These are phyloP conservation scores for Leccinum imitatum DNA, from an alignment of 768 basidiomycete species.

Conservation along the genomic window DNA sequence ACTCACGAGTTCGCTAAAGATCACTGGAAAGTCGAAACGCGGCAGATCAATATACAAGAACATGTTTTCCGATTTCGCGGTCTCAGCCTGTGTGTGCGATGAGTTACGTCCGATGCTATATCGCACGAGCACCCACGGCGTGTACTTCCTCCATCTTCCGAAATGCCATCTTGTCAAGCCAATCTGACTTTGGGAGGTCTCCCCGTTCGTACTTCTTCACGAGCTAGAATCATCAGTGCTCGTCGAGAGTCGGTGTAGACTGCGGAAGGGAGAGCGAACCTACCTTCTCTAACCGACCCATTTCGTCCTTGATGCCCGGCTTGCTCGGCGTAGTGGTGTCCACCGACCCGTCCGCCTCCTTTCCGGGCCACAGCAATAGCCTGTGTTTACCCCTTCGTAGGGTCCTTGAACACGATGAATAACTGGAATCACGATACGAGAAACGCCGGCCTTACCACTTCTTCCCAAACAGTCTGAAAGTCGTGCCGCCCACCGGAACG, in stretches of 20 bases:
- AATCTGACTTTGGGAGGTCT: slow-evolving; percentile 91
- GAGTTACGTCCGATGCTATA: neutral
- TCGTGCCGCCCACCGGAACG: slow-evolving; percentile 86
- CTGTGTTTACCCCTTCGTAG: slow-evolving; percentile 90
- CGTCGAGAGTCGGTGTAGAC: neutral
- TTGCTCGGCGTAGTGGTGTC: slow-evolving; percentile 90
- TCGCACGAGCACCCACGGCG: slow-evolving; percentile 51
- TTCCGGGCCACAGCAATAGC: slow-evolving; percentile 76
- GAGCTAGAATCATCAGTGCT: slow-evolving; percentile 41
- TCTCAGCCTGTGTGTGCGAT: slow-evolving; percentile 63
- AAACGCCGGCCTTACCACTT: slow-evolving; percentile 62
- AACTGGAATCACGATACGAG: neutral
- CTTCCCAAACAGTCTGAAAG: slow-evolving; percentile 88
- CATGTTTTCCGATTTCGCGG: slow-evolving; percentile 89
- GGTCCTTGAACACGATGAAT: slow-evolving; percentile 52
- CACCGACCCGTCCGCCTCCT: slow-evolving; percentile 82
- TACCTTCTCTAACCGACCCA: slow-evolving; percentile 93
- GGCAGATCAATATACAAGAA: slow-evolving; percentile 96
- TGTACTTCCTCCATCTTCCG: slow-evolving; percentile 95
- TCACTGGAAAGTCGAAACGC: slow-evolving; percentile 94
- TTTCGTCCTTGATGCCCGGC: slow-evolving; percentile 77
- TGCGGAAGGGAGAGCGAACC: slow-evolving; percentile 2
- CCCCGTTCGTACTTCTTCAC: slow-evolving; percentile 97
- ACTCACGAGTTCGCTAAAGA: slow-evolving; percentile 87
- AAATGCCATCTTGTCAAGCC: slow-evolving; percentile 93